Evolutionary conservation across 2,329 filamentous ascomycete species (phyloP), one percentile per base, ranked within the genome.

Genomic region (Beauveria rudraprayagi): DNA sequence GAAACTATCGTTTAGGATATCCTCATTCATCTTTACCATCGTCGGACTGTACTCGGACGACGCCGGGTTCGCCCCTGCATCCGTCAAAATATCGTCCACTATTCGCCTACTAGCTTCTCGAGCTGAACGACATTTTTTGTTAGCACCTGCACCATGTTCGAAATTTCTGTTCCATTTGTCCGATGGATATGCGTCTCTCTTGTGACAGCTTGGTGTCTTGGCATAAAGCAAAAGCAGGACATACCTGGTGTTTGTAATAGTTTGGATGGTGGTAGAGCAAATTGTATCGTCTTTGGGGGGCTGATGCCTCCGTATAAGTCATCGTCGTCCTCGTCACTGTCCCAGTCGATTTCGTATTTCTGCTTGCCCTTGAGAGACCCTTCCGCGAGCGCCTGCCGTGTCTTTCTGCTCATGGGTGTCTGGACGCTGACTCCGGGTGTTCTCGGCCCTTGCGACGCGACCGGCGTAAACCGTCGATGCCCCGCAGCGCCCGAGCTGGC

Each of bases 281-380:
- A 95, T 69, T 92, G 89, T 63, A 95, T 92, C 11, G 91, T 94
- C 79, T 97, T 97, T 0, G 94, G 94, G 30, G 94, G 94, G 69
- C 91, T 96, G 74, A 92, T 88, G 6, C 87, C 90, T 7, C 82
- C 83, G 62, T 88, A 87, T 6, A 84, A 70, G 47, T 80, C 83
- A 54, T 87, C 83, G 10, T 85, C 83, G 30, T 89, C 88, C 61
- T 85, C 86, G 63, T 92, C 88, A 67, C 86, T 89, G 58, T 92
- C 88, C 87, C 91, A 94, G 19, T 79, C 80, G 61, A 86, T 84
- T 69, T 87, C 84, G 58, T 84, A 81, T 62, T 71, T 75, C 30
- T 73, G 70, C 61, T 69, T 69, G 19, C 66, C 70, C 46, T 62
- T 67, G 14, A 55, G 54, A 24, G 65, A 65, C 5, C 61, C 64